Evolutionary conservation across 148 eudicot species (phyloP).

Genomic region (Cornus controversa): DNA sequence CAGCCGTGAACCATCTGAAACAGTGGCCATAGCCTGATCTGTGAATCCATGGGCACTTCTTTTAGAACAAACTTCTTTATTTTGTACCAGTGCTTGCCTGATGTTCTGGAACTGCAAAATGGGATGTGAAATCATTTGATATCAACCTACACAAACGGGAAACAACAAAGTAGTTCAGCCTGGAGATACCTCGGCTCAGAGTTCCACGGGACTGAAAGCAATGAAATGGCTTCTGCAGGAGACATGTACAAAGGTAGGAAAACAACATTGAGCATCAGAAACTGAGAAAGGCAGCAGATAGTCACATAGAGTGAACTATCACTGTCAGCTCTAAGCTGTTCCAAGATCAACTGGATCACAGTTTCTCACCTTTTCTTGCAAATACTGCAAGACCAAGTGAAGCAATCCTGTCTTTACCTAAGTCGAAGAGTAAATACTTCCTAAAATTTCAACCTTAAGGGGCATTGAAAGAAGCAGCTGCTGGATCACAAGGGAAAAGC

Average conservation of each 20-base stretch:
- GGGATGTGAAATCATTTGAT: conserved; percentile 16
- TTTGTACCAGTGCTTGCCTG: too few species aligned
- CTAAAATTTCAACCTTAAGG: neutral
- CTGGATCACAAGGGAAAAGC: conserved; percentile 11
- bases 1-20: conserved; percentile 20
- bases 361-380: conserved; percentile 43
- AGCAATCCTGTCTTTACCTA: neutral
- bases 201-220: conserved; percentile 43
- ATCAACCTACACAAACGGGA: conserved; percentile 37
- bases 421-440: neutral
- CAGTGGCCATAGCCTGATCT: conserved; percentile 13
- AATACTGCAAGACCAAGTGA: conserved; percentile 12
- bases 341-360: conserved; percentile 17
- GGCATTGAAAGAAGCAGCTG: conserved; percentile 9
- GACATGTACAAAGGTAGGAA: conserved; percentile 49
- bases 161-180: conserved; percentile 30
- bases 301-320: conserved; percentile 9
- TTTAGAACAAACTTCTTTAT: too few species aligned
- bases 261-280: conserved; percentile 57
- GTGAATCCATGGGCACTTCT: neutral
- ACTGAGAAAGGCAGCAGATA: conserved; percentile 12
- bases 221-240: conserved; percentile 42
- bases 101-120: conserved; percentile 15
- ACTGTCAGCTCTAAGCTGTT: conserved; percentile 13
- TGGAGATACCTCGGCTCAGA: conserved; percentile 36